Evolutionary conservation across 768 basidiomycete species (phyloP).

Genomic region (Pulveroboletus sp.): DNA sequence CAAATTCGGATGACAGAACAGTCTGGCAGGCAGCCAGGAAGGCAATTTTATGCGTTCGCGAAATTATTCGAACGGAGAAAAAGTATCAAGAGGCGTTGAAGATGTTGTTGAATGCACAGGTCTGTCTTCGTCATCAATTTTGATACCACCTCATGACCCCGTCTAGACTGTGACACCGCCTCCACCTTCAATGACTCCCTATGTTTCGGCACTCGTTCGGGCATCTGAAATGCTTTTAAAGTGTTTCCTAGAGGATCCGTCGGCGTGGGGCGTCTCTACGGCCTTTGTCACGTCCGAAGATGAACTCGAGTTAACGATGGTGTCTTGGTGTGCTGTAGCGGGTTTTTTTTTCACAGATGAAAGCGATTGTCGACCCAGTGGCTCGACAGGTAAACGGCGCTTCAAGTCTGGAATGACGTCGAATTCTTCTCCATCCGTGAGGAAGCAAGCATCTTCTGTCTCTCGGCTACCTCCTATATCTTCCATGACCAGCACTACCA

Average conservation of each 20-base stretch:
- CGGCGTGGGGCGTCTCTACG: slow-evolving; percentile 57
- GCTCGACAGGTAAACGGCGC: slow-evolving; percentile 20
- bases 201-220: slow-evolving; percentile 46
- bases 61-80: slow-evolving; percentile 44
- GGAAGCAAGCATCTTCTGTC: slow-evolving; percentile 6
- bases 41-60: slow-evolving; percentile 42
- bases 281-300: slow-evolving; percentile 53
- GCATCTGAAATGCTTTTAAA: slow-evolving; percentile 49
- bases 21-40: slow-evolving; percentile 37
- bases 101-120: slow-evolving; percentile 35
- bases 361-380: slow-evolving; percentile 8
- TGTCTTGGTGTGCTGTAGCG: slow-evolving; percentile 42
- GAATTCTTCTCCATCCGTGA: slow-evolving; percentile 2
- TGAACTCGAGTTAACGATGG: slow-evolving; percentile 50
- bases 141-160: not conserved
- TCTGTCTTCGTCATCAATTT: slow-evolving; percentile 12
- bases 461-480: slow-evolving; percentile 13
- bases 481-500: slow-evolving; percentile 3
- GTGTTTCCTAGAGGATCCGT: slow-evolving; percentile 56
- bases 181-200: slow-evolving; percentile 47
- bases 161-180: slow-evolving; percentile 39
- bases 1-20: slow-evolving; percentile 21
- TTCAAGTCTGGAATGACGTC: slow-evolving; percentile 12
- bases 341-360: slow-evolving; percentile 36
- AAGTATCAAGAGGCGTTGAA: slow-evolving; percentile 38